Percentiles rank a stretch among this genome's conserved stretches.
Evolutionary conservation across 768 basidiomycete genomes (phyloP).

Genomic region (Rhizopogon roseolus): DNA sequence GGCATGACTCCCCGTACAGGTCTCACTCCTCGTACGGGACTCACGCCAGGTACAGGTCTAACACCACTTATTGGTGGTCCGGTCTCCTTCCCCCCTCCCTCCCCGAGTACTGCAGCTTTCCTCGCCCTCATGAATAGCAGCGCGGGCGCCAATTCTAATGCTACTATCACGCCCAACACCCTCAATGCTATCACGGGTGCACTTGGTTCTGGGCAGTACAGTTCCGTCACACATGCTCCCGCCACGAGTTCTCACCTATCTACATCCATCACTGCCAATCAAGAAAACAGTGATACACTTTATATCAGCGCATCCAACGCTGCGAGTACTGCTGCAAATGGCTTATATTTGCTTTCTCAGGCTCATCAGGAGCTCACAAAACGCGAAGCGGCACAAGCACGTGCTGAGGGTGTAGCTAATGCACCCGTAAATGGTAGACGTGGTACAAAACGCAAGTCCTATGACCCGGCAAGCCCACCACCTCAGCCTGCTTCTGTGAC

Average conservation of each 20-base stretch:
- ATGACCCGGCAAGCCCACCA: constrained; percentile 40
- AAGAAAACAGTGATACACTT: constrained; percentile 23
- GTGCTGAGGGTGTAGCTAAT: constrained; percentile 39
- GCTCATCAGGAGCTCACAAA: constrained; percentile 96
- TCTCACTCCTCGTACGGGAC: constrained; percentile 79
- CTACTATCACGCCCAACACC: constrained; percentile 59
- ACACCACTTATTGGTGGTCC: constrained; percentile 78
- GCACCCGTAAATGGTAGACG: constrained; percentile 34
- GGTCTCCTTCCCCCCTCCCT: constrained; percentile 73
- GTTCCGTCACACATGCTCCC: constrained; percentile 26
- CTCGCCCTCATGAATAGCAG: constrained; percentile 83
- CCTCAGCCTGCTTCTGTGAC: constrained; percentile 19
- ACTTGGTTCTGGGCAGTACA: constrained; percentile 39
- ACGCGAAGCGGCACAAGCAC: constrained; percentile 80
- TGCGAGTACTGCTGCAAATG: constrained; percentile 77
- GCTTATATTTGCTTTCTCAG: constrained; percentile 89
- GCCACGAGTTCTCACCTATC: constrained; percentile 30
- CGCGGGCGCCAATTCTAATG: constrained; percentile 27
- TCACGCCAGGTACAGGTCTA: constrained; percentile 71
- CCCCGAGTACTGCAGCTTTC: constrained; percentile 89
- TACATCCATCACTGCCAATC: constrained; percentile 29
- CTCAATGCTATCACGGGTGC: constrained; percentile 66
- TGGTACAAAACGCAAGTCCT: constrained; percentile 66
- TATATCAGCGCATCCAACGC: constrained; percentile 49
- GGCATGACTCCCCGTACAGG: constrained; percentile 86